Base-by-base conservation (phyloP, 2,329 filamentous ascomycete species). In the Aspergillus clavatus region DNA sequence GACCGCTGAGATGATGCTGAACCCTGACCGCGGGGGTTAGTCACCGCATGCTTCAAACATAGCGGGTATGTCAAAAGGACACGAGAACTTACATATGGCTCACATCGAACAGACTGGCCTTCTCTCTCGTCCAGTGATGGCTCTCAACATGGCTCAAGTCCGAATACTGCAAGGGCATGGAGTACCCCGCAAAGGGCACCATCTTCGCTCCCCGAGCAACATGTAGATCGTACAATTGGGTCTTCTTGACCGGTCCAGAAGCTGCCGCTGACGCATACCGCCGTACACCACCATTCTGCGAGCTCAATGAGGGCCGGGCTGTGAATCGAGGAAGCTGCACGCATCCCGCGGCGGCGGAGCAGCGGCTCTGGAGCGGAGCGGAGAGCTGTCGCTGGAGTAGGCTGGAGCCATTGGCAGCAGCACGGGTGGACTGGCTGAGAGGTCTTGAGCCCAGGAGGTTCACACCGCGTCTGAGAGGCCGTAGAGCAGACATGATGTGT, bases 41-140 rank as follows among this genome's bases (percentile, higher is more conserved):
- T 45, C 16, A 19, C 10, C 2, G 10, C 10, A 10, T 35, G 14
- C 11, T 19, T 5, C 3, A 5, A 35, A 10, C 3, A 5, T 23
- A 27, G 18, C 3, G 7, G 23, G 7, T n/a, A 3, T 18, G 5
- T 10, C 12, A 22, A n/a, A 12, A 23, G 12, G 7, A 16, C 27
- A n/a, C 62, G n/a, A n/a, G n/a, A n/a, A n/a, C 70, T 52, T 85
- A 89, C 91, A 97, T 97, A 73, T 97, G 93, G 66, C 86, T 86
- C 43, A 97, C 93, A 69, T 98, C 93, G 63, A 98, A 98, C 53
- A 98, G 73, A 53, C 89, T 95, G 46, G 88, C 86, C 69, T 90
- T 86, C 58, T 82, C 78, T 43, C 93, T 83, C 12, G 93, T 97
- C 78, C 91, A 96, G 59, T 83, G 78, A 74, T 97, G 93, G 42